phyloP scores from a whole-genome alignment of 2,329 filamentous ascomycete species.

The Fusarium keratoplasticum region DNA sequence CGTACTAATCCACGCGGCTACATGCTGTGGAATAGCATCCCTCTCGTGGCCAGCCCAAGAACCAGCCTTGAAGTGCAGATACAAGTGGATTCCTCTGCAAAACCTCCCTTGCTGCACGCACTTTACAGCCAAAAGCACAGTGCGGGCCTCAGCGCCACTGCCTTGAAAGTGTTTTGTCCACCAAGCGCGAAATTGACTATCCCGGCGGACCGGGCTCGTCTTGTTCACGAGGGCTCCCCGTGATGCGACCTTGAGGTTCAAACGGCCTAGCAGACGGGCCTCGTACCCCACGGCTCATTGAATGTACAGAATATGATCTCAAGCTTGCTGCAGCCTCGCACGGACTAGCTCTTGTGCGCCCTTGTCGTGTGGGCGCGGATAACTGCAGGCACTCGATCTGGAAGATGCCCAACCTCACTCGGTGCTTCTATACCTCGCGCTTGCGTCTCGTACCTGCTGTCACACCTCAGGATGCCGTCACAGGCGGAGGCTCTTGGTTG shows the following conservation, averaged over 20 bases:
- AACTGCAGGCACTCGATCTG: constrained; percentile 29
- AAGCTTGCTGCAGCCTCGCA: constrained; percentile 30
- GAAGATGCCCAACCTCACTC: constrained; percentile 23
- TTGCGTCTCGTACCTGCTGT: constrained; percentile 42
- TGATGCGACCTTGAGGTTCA: constrained; percentile 11
- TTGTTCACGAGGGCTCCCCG: not conserved
- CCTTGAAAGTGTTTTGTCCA: constrained; percentile 10
- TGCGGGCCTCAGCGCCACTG: constrained; percentile 29
- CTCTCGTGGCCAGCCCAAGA: not conserved
- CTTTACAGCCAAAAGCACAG: constrained; percentile 27
- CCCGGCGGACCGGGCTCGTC: constrained; percentile 17
- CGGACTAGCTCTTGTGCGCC: constrained; percentile 11
- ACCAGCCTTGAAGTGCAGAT: constrained; percentile 25
- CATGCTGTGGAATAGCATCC: constrained; percentile 12
- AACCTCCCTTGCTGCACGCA: constrained; percentile 38
- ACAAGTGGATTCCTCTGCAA: constrained; percentile 36
- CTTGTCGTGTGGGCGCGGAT: constrained; percentile 20
- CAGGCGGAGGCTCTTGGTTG: constrained; percentile 13
- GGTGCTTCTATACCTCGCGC: constrained; percentile 21
- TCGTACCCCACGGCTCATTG: constrained; percentile 27
- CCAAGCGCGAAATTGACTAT: constrained; percentile 23
- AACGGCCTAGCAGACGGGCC: constrained; percentile 19
- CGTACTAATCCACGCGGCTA: not conserved
- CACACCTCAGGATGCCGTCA: constrained; percentile 24
- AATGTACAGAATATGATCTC: constrained; percentile 14